Evolutionary conservation across 2,329 filamentous ascomycete genomes (phyloP), one percentile per base, ranked within the genome.

Genomic region (Xylariaceae sp.): DNA sequence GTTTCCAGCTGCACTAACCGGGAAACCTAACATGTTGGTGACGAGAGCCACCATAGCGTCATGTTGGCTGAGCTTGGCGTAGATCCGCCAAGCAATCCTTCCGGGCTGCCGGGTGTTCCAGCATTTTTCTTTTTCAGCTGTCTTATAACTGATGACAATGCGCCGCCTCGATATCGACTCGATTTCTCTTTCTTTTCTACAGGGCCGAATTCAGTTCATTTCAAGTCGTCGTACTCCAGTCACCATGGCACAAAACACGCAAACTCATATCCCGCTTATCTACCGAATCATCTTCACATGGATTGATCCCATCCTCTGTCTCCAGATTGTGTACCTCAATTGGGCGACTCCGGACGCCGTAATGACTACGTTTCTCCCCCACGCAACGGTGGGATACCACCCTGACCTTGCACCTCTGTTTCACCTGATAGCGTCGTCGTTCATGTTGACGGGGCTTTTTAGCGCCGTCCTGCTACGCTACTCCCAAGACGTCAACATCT

Each of bases 41-140:
- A 16, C 3, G 14, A 37, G 14, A 16, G 5, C 7, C 7, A 40
- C 54, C 53, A 45, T 52, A 42, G 43, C 21, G 32, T 58, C 16
- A 26, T 57, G 56, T 60, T 50, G 50, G 54, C 26, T 56, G 60
- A 56, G 54, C 57, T 62, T 60, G 57, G 60, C 57, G 48, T 40
- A 48, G 20, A 56, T 58, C 50, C 50, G 55, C 45, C 54, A 45
- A 56, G 47, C 49, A 40, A 52, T 48, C 48, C 40, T 23, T 21
- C 14, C 52, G 54, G 60, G 60, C 60, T n/a, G n/a, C n/a, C n/a
- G n/a, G n/a, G n/a, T n/a, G n/a, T n/a, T n/a, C n/a, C n/a, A n/a
- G n/a, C n/a, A n/a, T 54, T 62, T 52, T 54, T 52, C 52, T 56
- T 60, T 59, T 58, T 52, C 29, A 57, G 54, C 57, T 51, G 57